These are phyloP conservation scores for Trametes maxima DNA, from an alignment of 768 basidiomycete species.

Conservation along the genomic window DNA sequence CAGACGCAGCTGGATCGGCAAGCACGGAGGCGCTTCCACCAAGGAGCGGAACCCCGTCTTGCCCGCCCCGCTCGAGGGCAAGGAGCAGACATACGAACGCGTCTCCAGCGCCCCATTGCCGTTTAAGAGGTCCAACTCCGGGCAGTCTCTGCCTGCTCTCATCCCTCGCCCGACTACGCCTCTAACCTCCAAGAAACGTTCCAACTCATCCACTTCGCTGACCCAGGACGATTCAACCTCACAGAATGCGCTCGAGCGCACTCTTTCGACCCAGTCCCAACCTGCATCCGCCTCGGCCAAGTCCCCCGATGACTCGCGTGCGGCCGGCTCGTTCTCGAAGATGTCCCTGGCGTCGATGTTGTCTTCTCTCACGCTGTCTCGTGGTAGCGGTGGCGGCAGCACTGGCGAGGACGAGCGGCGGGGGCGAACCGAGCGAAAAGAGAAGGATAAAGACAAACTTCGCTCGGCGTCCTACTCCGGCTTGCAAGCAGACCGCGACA, in stretches of 20 bases:
- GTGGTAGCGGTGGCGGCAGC: constrained; percentile 35
- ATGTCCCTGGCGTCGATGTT: constrained; percentile 69
- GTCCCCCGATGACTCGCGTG: constrained; percentile 27
- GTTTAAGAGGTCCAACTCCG: constrained; percentile 30
- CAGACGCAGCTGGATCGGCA: constrained; percentile 33
- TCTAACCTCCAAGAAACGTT: constrained; percentile 31
- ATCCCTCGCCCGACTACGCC: constrained; percentile 35
- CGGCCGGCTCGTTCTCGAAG: constrained; percentile 57
- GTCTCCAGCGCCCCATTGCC: constrained; percentile 27
- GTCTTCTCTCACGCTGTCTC: constrained; percentile 63
- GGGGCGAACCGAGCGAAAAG: constrained; percentile 51
- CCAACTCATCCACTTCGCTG: constrained; percentile 35
- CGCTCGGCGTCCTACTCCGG: constrained; percentile 44
- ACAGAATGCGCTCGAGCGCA: constrained; percentile 58
- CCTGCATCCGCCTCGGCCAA: constrained; percentile 21
- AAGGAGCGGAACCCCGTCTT: constrained; percentile 32
- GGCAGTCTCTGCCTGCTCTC: constrained; percentile 31
- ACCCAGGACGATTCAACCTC: constrained; percentile 46
- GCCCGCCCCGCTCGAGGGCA: constrained; percentile 36
- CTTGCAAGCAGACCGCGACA: constrained; percentile 40
- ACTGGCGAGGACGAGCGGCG: constrained; percentile 45
- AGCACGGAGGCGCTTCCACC: constrained; percentile 27
- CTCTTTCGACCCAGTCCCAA: constrained; percentile 31
- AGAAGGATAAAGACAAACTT: constrained; percentile 33
- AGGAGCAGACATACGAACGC: constrained; percentile 33